Conservation (phyloP, 306 rosid species). For the Fragaria nilgerrensis region DNA sequence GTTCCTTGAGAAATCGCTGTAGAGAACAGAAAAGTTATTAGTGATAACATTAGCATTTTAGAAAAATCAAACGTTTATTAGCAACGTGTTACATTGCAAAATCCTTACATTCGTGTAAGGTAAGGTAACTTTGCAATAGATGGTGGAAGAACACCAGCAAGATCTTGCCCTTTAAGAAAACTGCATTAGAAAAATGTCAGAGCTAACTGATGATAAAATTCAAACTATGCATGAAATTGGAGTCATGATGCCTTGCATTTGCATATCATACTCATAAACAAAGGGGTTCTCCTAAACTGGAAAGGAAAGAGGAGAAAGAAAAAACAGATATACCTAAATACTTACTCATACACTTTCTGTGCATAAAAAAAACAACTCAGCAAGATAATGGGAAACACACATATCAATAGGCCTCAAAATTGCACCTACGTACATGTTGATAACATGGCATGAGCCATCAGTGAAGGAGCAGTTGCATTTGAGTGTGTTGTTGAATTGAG, state of each 20-base stretch:
- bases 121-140: slow-evolving; percentile 10
- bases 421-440: background rate
- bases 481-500: slow-evolving; percentile 15
- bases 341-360: background rate
- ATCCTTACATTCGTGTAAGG: slow-evolving; percentile 6
- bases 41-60: background rate
- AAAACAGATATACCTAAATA: too few relatives aligned
- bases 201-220: background rate
- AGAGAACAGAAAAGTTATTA: too few relatives aligned
- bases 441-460: slow-evolving; percentile 17
- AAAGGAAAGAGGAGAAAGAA: background rate
- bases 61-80: background rate
- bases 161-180: slow-evolving; percentile 4
- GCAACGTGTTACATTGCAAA: background rate
- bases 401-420: too few relatives aligned
- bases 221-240: background rate
- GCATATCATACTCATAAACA: background rate
- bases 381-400: too few relatives aligned
- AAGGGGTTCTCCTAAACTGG: background rate
- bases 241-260: background rate
- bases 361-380: background rate
- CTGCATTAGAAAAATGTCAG: background rate
- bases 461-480: slow-evolving; percentile 15
- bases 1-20: slow-evolving; percentile 16
- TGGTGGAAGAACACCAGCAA: slow-evolving; percentile 15